Base-by-base conservation (phyloP, 2,329 filamentous ascomycete species). In the Fusarium sp. region DNA sequence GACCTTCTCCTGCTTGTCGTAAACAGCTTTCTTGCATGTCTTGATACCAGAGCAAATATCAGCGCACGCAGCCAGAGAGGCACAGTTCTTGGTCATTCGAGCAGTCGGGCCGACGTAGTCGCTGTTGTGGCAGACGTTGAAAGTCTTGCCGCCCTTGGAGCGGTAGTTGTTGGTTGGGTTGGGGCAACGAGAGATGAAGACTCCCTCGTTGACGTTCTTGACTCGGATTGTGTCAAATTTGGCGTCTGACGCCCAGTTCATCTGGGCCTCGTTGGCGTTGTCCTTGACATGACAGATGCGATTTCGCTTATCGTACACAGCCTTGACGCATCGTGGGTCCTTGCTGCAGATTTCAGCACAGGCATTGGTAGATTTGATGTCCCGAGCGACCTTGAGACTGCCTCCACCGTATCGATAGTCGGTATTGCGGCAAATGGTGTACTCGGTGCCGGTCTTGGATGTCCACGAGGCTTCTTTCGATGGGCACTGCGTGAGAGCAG, bases 291-390 rank as follows among this genome's bases (percentile, higher is more conserved):
- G 70, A 28, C 72, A 74, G 41, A 74, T 15, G 4, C 67, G 56
- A 3, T 44, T 38, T 44, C 39, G 51, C 67, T 74, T 74, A 45
- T 74, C 72, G 67, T 74, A 74, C 5, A 74, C 72, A 8, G 72
- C 72, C 41, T 74, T 74, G 41, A 70, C 66, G 15, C 67, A 70
- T 57, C 67, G 59, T 1, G 66, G 70, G 28, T 74, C 71, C 54
- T 74, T 52, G 70, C 61, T 74, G 66, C 71, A 74, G 28, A 74
- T 71, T 28, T 67, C 39, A 9, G 71, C 71, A 52, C 71, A 74
- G 2, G 62, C 66, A 22, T 54, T 64, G 10, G 70, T 74, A 34
- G 68, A 61, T 18, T 39, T 22, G 5, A 74, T 67, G 22, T 61
- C n/a, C 13, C 47, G 36, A 20, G 51, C 45, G 5, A 73, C 50